A percentile compares a stretch with the other conserved stretches of the same genome.
These are phyloP conservation scores for Apiospora kogelbergensis DNA, from an alignment of 2,329 filamentous ascomycete species.

Conservation along the genomic window DNA sequence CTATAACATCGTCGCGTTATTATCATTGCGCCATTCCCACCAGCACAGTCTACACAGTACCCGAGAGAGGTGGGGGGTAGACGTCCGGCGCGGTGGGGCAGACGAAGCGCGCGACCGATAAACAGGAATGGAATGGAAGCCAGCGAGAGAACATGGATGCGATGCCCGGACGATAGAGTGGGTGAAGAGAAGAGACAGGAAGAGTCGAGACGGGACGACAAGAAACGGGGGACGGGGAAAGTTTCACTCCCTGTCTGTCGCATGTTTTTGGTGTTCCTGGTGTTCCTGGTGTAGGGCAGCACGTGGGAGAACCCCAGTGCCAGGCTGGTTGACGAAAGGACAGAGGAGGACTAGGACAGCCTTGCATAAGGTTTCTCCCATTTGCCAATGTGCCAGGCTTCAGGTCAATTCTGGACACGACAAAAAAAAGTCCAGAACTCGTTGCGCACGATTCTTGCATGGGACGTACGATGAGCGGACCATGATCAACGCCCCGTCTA, in stretches of 20 bases:
- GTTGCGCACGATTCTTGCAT: neutral
- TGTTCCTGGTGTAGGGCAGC: neutral
- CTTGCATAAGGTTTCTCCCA: neutral
- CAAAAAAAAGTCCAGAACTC: neutral
- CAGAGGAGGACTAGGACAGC: neutral
- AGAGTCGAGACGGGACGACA: neutral
- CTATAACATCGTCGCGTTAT: neutral
- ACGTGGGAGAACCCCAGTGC: slow-evolving; percentile 1
- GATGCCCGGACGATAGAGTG: neutral
- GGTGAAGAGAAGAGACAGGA: neutral
- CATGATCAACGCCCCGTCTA: neutral
- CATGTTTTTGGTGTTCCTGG: too few relatives aligned
- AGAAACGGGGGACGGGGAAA: neutral
- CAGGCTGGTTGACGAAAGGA: neutral
- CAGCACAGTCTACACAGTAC: slow-evolving; percentile 2
- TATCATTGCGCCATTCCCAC: neutral
- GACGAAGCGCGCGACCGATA: neutral
- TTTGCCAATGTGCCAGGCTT: neutral
- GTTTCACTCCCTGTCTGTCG: neutral
- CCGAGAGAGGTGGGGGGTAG: neutral
- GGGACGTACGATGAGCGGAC: slow-evolving; percentile 2
- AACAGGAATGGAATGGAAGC: neutral
- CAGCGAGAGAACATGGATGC: neutral
- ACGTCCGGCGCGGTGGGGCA: neutral
- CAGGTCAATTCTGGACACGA: neutral